Percentiles rank a stretch among this genome's conserved stretches.
Conservation (phyloP, 805 yeast genomes). For the Priceomyces carsonii region DNA sequence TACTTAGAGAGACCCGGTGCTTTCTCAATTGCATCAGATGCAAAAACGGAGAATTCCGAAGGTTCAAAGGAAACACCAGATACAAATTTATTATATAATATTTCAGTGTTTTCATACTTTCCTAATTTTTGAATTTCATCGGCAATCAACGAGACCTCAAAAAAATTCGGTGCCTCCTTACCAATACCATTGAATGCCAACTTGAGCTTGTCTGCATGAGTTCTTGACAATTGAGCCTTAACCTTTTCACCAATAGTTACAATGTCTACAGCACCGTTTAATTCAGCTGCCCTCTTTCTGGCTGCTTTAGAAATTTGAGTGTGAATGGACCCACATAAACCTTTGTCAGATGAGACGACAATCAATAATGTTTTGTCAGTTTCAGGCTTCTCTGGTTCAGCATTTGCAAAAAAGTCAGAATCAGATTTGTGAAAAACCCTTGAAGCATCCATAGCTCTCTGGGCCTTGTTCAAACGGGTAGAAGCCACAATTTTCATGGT, state of each 20-base stretch:
- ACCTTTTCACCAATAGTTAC: slow-evolving; percentile 94
- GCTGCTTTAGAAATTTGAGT: slow-evolving; percentile 91
- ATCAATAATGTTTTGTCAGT: slow-evolving; percentile 71
- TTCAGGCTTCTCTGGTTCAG: slow-evolving; percentile 69
- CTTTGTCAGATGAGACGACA: slow-evolving; percentile 95
- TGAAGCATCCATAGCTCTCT: slow-evolving; percentile 87
- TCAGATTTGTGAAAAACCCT: slow-evolving; percentile 83
- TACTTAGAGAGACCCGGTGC: slow-evolving; percentile 86
- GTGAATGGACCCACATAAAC: slow-evolving; percentile 98
- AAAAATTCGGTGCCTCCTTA: slow-evolving; percentile 93
- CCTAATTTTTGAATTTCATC: slow-evolving; percentile 75
- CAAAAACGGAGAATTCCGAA: slow-evolving; percentile 61
- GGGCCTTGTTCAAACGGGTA: slow-evolving; percentile 93
- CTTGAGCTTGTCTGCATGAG: slow-evolving; percentile 65
- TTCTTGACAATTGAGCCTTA: slow-evolving; percentile 85
- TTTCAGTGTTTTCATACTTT: slow-evolving; percentile 74
- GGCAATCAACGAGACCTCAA: slow-evolving; percentile 85
- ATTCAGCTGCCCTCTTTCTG: slow-evolving; percentile 61
- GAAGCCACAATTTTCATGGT: slow-evolving; percentile 99
- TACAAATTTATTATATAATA: slow-evolving; percentile 84
- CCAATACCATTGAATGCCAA: slow-evolving; percentile 89
- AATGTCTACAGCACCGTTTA: slow-evolving; percentile 67
- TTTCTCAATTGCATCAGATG: slow-evolving; percentile 68
- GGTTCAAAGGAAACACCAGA: slow-evolving; percentile 93
- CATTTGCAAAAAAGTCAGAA: slow-evolving; percentile 71